phyloP scores from a whole-genome alignment of 306 rosid genomes.

The Citrullus amarus region DNA sequence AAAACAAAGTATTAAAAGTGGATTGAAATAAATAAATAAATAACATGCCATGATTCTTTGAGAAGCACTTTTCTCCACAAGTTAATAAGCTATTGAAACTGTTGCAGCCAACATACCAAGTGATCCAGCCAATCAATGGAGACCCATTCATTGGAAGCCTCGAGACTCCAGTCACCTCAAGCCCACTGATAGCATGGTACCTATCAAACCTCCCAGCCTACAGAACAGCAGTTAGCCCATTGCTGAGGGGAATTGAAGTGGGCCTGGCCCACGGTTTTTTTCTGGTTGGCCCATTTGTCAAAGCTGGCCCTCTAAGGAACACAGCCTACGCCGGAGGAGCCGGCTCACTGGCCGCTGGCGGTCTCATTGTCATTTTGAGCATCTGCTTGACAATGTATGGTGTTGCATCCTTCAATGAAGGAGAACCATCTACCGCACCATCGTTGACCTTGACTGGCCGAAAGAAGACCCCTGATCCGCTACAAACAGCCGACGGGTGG shows the following conservation, averaged over 20 bases:
- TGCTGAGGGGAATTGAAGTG: slow-evolving; percentile 75
- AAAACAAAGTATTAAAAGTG: neutral
- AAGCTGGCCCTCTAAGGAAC: slow-evolving; percentile 80
- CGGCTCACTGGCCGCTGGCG: slow-evolving; percentile 79
- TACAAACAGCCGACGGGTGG: slow-evolving; percentile 94
- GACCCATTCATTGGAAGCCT: slow-evolving; percentile 98
- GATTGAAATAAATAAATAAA: too few species aligned
- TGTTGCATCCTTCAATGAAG: slow-evolving; percentile 73
- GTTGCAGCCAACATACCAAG: slow-evolving; percentile 69
- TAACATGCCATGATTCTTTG: neutral
- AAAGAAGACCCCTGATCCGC: slow-evolving; percentile 80
- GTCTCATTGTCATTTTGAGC: slow-evolving; percentile 78
- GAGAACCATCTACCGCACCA: slow-evolving; percentile 83
- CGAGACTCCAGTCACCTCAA: slow-evolving; percentile 91
- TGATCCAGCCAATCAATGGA: slow-evolving; percentile 87
- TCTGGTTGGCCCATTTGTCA: slow-evolving; percentile 90
- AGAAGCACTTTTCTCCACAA: neutral
- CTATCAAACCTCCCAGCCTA: slow-evolving; percentile 94
- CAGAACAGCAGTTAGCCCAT: slow-evolving; percentile 85
- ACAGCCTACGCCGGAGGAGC: slow-evolving; percentile 55
- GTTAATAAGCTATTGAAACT: neutral
- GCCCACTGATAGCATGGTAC: slow-evolving; percentile 91
- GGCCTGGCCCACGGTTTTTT: slow-evolving; percentile 85
- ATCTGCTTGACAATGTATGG: slow-evolving; percentile 69
- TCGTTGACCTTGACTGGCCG: slow-evolving; percentile 71